Conservation (phyloP, 345 rosid genomes). For the Toxicodendron radicans region DNA sequence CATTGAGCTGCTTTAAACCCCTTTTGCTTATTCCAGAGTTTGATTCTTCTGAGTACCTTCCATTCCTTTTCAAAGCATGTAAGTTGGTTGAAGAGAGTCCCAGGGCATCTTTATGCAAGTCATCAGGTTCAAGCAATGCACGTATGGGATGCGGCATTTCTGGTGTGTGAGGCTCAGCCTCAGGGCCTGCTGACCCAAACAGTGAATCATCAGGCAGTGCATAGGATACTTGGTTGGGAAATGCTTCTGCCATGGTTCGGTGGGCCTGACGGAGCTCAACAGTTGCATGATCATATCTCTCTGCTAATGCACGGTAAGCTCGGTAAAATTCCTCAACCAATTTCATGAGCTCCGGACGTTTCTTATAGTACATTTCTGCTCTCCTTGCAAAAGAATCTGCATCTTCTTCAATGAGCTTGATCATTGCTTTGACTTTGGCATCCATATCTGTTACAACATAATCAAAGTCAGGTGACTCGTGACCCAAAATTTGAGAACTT, state of each 20-base stretch:
- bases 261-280: slow-evolving; percentile 90
- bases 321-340: slow-evolving; percentile 96
- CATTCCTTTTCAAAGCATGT: slow-evolving; percentile 24
- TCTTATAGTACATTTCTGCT: slow-evolving; percentile 98
- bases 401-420: slow-evolving; percentile 96
- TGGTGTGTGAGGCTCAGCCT: slow-evolving; percentile 66
- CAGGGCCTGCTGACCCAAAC: slow-evolving; percentile 48
- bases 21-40: slow-evolving; percentile 42
- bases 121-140: slow-evolving; percentile 44
- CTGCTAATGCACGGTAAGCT: slow-evolving; percentile 96
- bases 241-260: slow-evolving; percentile 84
- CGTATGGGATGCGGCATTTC: slow-evolving; percentile 55
- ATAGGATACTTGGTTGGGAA: slow-evolving; percentile 81
- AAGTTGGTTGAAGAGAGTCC: slow-evolving; percentile 36
- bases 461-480: neutral
- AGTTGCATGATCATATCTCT: slow-evolving; percentile 93
- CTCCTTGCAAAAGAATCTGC: slow-evolving; percentile 99
- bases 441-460: slow-evolving; percentile 75
- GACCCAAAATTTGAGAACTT: neutral
- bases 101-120: slow-evolving; percentile 38
- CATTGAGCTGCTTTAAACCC: slow-evolving; percentile 72
- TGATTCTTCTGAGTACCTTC: slow-evolving; percentile 35
- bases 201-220: slow-evolving; percentile 61
- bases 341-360: slow-evolving; percentile 97
- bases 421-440: slow-evolving; percentile 85